Conservation (phyloP, 352 stramenopile genomes). For the Pythium dissimile region DNA sequence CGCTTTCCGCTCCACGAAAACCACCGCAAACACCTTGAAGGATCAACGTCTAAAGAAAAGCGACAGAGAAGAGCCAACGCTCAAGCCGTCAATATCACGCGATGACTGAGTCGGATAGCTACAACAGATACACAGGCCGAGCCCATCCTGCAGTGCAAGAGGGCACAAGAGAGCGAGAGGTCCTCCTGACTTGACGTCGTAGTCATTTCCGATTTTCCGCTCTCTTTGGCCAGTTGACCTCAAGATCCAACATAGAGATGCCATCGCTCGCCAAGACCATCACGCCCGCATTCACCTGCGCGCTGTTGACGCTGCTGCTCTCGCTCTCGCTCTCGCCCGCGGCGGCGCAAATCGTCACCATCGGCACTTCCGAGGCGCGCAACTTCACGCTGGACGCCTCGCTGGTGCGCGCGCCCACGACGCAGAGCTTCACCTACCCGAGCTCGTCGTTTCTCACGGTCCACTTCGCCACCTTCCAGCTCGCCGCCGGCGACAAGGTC, state of each 20-base stretch:
- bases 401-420: not conserved
- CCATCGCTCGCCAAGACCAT: not conserved
- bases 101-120: too few relatives aligned
- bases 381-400: constrained; percentile 1
- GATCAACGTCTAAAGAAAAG: too few relatives aligned
- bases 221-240: not conserved
- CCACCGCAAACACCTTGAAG: not conserved
- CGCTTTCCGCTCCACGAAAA: not conserved
- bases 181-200: not conserved
- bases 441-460: constrained; percentile 23
- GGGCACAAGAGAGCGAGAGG: not conserved
- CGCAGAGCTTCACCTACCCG: constrained; percentile 2
- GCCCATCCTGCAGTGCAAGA: not conserved
- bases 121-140: not conserved
- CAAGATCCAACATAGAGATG: too few relatives aligned
- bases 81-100: too few relatives aligned
- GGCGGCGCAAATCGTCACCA: constrained; percentile 3
- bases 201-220: not conserved
- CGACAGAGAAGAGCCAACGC: too few relatives aligned
- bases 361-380: constrained; percentile 7
- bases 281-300: constrained; percentile 1
- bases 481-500: constrained; percentile 19
- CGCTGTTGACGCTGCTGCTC: not conserved
- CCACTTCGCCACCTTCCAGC: constrained; percentile 23
- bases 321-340: not conserved